Conservation (phyloP, 1,139 yeast species). For the Pichia sp. region DNA sequence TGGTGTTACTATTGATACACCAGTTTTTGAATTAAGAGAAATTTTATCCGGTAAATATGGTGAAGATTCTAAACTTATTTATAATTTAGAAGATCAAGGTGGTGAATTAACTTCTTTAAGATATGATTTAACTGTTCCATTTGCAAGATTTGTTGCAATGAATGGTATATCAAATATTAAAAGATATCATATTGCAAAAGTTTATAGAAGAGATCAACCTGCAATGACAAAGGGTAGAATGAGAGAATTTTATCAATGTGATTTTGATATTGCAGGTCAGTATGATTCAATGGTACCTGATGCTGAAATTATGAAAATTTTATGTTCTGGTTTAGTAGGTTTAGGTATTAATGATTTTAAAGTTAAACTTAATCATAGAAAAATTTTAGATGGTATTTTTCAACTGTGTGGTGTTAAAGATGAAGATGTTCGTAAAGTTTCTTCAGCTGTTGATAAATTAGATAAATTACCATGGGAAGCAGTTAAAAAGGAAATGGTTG, state of each 20-base stretch:
- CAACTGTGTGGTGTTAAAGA: slow-evolving; percentile 90
- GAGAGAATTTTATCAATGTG: slow-evolving; percentile 99
- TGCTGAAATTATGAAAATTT: slow-evolving; percentile 73
- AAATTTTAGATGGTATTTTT: slow-evolving; percentile 91
- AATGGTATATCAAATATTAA: slow-evolving; percentile 84
- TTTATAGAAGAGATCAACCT: slow-evolving; percentile 97
- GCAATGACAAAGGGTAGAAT: slow-evolving; percentile 99
- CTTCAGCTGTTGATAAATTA: slow-evolving; percentile 92
- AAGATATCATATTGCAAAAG: slow-evolving; percentile 95
- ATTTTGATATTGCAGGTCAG: slow-evolving; percentile 88
- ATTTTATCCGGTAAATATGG: slow-evolving; percentile 96
- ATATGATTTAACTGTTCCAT: slow-evolving; percentile 95
- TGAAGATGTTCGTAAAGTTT: slow-evolving; percentile 87
- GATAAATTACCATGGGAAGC: slow-evolving; percentile 95
- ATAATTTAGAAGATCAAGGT: slow-evolving; percentile 95
- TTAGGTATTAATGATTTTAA: slow-evolving; percentile 86
- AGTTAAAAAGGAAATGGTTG: slow-evolving; percentile 86
- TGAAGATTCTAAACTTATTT: slow-evolving; percentile 92
- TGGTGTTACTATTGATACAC: slow-evolving; percentile 96
- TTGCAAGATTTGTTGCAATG: slow-evolving; percentile 94
- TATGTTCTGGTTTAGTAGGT: slow-evolving; percentile 76
- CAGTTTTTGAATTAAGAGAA: slow-evolving; percentile 92
- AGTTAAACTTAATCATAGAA: slow-evolving; percentile 88
- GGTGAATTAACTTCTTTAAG: slow-evolving; percentile 93
- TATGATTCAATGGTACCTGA: slow-evolving; percentile 96